These are phyloP conservation scores for Neolentinus lepideus DNA, from an alignment of 1,284 basidiomycete genomes.

Conservation along the genomic window DNA sequence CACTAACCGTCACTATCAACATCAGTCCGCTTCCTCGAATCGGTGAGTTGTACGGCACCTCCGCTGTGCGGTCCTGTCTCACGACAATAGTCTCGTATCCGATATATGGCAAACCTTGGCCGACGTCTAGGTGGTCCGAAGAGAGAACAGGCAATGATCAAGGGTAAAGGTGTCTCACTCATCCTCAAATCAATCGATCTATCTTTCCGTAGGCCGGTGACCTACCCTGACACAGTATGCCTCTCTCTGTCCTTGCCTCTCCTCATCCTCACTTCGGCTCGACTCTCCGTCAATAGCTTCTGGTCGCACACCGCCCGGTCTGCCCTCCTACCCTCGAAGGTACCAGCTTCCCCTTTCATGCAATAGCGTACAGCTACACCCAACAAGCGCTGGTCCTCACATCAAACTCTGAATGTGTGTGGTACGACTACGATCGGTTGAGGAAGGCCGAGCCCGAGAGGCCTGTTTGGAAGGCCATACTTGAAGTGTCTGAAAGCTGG, in stretches of 20 bases:
- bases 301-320: slow-evolving; percentile 50
- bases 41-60: slow-evolving; percentile 28
- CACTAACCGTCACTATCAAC: not conserved
- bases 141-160: slow-evolving; percentile 46
- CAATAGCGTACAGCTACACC: slow-evolving; percentile 53
- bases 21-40: slow-evolving; percentile 60
- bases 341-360: slow-evolving; percentile 35
- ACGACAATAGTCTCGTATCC: slow-evolving; percentile 46
- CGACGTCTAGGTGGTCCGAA: slow-evolving; percentile 49
- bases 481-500: too few relatives aligned
- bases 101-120: slow-evolving; percentile 54
- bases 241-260: slow-evolving; percentile 4
- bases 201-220: slow-evolving; percentile 59
- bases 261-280: slow-evolving; percentile 1
- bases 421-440: slow-evolving; percentile 68
- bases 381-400: slow-evolving; percentile 58
- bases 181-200: slow-evolving; percentile 67
- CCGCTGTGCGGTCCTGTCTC: not conserved
- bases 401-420: slow-evolving; percentile 56
- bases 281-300: slow-evolving; percentile 30
- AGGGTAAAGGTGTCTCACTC: slow-evolving; percentile 54
- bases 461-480: slow-evolving; percentile 24
- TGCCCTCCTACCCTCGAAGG: slow-evolving; percentile 8
- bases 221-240: slow-evolving; percentile 63
- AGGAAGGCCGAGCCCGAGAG: slow-evolving; percentile 57